These are phyloP conservation scores for Phyllachora maydis DNA, from an alignment of 2,329 filamentous ascomycete genomes.

Conservation along the genomic window DNA sequence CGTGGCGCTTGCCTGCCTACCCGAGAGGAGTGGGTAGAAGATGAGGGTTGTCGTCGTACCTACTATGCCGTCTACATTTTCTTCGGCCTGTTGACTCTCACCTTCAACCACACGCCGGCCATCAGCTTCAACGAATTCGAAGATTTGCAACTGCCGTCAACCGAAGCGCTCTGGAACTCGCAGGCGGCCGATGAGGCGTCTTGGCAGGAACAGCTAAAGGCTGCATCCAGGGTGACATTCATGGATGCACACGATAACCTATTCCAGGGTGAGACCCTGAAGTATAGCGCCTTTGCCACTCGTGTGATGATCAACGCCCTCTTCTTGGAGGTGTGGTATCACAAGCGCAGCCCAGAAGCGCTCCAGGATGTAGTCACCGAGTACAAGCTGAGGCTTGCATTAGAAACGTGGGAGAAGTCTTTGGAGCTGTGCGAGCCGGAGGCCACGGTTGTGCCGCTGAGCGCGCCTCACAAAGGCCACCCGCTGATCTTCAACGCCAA, in stretches of 20 bases:
- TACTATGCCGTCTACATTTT: constrained; percentile 99
- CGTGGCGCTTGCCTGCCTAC: constrained; percentile 57
- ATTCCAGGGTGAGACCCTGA: constrained; percentile 77
- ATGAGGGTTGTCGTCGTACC: constrained; percentile 87
- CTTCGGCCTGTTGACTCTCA: constrained; percentile 84
- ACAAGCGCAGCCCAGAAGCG: constrained; percentile 95
- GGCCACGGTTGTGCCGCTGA: constrained; percentile 69
- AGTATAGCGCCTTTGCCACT: constrained; percentile 91
- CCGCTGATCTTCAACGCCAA: constrained; percentile 96
- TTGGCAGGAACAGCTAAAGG: constrained; percentile 65
- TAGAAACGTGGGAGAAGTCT: constrained; percentile 98
- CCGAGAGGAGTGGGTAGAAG: constrained; percentile 84
- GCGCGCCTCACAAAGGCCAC: constrained; percentile 87
- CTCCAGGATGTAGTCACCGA: constrained; percentile 94
- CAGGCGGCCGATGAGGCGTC: constrained; percentile 54
- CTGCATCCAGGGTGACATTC: constrained; percentile 62
- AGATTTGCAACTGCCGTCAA: constrained; percentile 75
- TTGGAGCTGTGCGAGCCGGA: constrained; percentile 87
- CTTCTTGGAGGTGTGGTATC: constrained; percentile 96
- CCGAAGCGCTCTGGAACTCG: constrained; percentile 85
- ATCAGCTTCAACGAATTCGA: constrained; percentile 99
- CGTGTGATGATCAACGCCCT: constrained; percentile 97
- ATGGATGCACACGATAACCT: constrained; percentile 87
- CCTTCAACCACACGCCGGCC: constrained; percentile 93
- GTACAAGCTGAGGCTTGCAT: constrained; percentile 85